Evolutionary conservation across 2,329 filamentous ascomycete species (phyloP), one percentile per base, ranked within the genome.

Genomic region (Aureobasidium sp.): DNA sequence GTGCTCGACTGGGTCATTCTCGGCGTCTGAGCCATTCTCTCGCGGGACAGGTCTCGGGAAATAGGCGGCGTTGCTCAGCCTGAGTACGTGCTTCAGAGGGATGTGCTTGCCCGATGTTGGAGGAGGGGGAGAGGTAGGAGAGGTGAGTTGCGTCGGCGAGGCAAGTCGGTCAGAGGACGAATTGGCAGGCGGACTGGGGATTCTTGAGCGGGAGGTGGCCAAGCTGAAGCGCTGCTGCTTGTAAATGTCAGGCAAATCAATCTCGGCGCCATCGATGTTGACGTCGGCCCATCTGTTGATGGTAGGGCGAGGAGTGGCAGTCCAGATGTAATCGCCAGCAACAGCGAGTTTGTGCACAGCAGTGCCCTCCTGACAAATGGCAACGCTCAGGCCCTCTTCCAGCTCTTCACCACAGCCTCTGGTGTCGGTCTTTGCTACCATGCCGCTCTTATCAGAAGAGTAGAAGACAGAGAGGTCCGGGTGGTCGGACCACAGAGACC

Each of bases 381-480:
- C 93, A 15, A 97, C 81, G 15, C 90, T 96, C 8, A 96, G 78
- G 0, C 93, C 94, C 69, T 96, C 89, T 69, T 97, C 92, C 75
- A 93, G 82, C 66, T 91, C 88, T 51, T 49, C 27, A 22, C 84
- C 81, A 31, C 87, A 81, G 62, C 86, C 85, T 66, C 92, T 84
- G 29, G 93, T 88, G 72, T 99, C 94, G 0, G 93, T 97, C 80
- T 97, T 99, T 61, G 91, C 93, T n/a, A 99, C 87, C 64, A 97
- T 77, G 2, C 94, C 94, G 1, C 91, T 92, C 57, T 93, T 87
- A 75, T 99, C 94, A 68, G 88, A 90, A 62, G 93, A 97, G 77
- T 97, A 97, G 75, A 99, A 97, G 34, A 96, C 84, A 11, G 88
- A 87, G 4, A 99, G 82, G 63, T 88, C 83, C 0, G 92, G 91